Percentiles rank a stretch among this genome's conserved stretches.
Evolutionary conservation across 768 basidiomycete species (phyloP).

Genomic region (Phylloporus sp.): DNA sequence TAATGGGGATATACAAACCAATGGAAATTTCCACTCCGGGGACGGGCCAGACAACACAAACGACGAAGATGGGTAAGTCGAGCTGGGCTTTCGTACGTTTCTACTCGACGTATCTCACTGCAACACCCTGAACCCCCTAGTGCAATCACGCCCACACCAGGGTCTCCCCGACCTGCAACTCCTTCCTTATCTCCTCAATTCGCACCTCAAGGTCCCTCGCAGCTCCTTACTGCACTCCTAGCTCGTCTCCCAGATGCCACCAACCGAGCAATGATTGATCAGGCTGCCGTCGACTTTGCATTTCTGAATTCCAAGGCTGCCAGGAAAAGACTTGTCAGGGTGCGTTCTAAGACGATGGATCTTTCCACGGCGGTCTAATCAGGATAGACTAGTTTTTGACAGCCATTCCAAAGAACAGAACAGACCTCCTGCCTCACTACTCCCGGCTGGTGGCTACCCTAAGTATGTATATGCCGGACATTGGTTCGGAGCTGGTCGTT

Average conservation of each 20-base stretch:
- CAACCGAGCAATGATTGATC: slow-evolving; percentile 83
- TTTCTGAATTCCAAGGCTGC: slow-evolving; percentile 97
- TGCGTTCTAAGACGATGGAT: slow-evolving; percentile 27
- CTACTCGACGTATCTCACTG: slow-evolving; percentile 34
- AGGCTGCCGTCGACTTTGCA: slow-evolving; percentile 92
- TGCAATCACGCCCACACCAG: slow-evolving; percentile 58
- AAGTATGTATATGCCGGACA: slow-evolving; percentile 89
- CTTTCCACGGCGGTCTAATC: slow-evolving; percentile 5
- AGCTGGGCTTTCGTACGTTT: not conserved
- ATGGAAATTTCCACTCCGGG: slow-evolving; percentile 14
- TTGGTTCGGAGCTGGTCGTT: slow-evolving; percentile 77
- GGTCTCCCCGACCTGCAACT: slow-evolving; percentile 56
- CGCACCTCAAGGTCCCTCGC: slow-evolving; percentile 86
- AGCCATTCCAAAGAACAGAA: slow-evolving; percentile 81
- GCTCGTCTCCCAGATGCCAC: slow-evolving; percentile 92
- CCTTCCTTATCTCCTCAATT: slow-evolving; percentile 65
- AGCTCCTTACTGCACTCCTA: slow-evolving; percentile 85
- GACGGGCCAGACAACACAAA: slow-evolving; percentile 15
- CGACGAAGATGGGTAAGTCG: slow-evolving; percentile 28
- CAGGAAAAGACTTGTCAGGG: slow-evolving; percentile 85
- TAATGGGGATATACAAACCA: slow-evolving; percentile 26
- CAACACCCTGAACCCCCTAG: slow-evolving; percentile 30
- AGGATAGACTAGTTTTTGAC: slow-evolving; percentile 57
- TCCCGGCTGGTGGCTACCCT: slow-evolving; percentile 84
- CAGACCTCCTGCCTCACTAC: slow-evolving; percentile 91